These are phyloP conservation scores for Zymoseptoria pseudotritici DNA, from an alignment of 2,329 filamentous ascomycete species.

Conservation along the genomic window DNA sequence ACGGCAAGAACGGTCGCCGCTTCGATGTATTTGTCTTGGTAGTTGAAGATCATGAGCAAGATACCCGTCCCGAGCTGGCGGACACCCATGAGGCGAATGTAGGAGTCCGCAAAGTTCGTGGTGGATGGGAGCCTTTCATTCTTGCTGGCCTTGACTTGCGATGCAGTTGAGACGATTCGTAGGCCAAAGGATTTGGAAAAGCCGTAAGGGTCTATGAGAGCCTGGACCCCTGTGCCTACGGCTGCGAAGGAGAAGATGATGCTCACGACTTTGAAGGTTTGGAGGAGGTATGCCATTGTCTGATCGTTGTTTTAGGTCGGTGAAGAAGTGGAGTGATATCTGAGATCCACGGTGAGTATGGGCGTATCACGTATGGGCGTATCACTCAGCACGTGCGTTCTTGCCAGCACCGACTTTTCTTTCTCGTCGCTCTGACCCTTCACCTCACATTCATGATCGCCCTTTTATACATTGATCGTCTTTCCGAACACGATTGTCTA, in stretches of 20 bases:
- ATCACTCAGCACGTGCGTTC: too few species aligned
- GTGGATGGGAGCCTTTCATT: neutral
- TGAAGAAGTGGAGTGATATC: too few species aligned
- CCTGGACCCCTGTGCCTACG: neutral
- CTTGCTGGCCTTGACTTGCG: neutral
- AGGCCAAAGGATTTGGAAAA: conserved; percentile 4
- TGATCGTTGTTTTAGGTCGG: too few species aligned
- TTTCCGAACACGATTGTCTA: too few species aligned
- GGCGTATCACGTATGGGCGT: too few species aligned
- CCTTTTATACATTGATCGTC: too few species aligned
- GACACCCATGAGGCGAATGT: conserved; percentile 1
- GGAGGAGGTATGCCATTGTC: neutral
- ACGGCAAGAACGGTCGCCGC: conserved; percentile 1
- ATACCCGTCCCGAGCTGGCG: conserved; percentile 1
- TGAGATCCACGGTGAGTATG: too few species aligned
- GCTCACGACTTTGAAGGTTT: conserved; percentile 1
- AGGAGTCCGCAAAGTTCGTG: neutral
- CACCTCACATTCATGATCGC: too few species aligned
- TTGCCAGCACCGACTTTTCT: too few species aligned
- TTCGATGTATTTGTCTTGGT: conserved; percentile 1
- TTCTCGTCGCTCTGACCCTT: too few species aligned
- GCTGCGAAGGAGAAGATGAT: conserved; percentile 3
- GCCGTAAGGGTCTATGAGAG: neutral
- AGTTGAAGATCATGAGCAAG: neutral
- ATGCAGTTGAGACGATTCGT: neutral